Percentiles rank a stretch among this genome's conserved stretches.
Evolutionary conservation across 2,329 filamentous ascomycete species (phyloP).

Genomic region (Zalaria obscura): DNA sequence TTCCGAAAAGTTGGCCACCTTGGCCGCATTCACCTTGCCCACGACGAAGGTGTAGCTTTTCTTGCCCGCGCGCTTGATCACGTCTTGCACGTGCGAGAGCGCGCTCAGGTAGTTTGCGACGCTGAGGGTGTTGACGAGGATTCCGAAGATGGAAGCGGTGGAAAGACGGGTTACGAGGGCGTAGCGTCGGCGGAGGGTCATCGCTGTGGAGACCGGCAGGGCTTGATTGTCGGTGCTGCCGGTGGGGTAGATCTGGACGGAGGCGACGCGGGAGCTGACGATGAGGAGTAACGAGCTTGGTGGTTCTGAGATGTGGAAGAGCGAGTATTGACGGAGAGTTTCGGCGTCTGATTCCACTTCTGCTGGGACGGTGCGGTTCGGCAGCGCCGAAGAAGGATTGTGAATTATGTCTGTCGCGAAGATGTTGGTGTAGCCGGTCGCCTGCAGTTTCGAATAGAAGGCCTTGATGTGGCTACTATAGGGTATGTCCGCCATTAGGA

Average conservation of each 20-base stretch:
- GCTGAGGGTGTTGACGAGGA: constrained; percentile 88
- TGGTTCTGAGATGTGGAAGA: constrained; percentile 77
- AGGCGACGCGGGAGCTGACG: constrained; percentile 66
- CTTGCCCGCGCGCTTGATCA: constrained; percentile 70
- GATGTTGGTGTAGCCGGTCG: constrained; percentile 54
- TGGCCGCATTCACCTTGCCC: constrained; percentile 88
- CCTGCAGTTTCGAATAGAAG: constrained; percentile 40
- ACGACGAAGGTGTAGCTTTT: constrained; percentile 96
- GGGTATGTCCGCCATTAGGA: constrained; percentile 81
- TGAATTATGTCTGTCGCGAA: constrained; percentile 60
- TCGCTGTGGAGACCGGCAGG: constrained; percentile 37
- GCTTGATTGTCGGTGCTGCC: constrained; percentile 17
- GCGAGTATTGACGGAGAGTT: constrained; percentile 49
- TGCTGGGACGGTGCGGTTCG: constrained; percentile 60
- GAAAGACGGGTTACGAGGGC: constrained; percentile 69
- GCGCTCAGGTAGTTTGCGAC: constrained; percentile 81
- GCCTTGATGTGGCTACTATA: constrained; percentile 60
- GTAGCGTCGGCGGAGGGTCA: constrained; percentile 68
- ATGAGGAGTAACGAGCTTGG: constrained; percentile 74
- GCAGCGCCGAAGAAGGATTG: constrained; percentile 65
- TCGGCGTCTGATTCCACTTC: constrained; percentile 30
- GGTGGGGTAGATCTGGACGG: constrained; percentile 65
- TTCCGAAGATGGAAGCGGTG: constrained; percentile 75
- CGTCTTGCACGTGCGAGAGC: constrained; percentile 55
- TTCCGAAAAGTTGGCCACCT: constrained; percentile 91